These are phyloP conservation scores for Pythium chondricola DNA, from an alignment of 352 stramenopile species.

Conservation along the genomic window DNA sequence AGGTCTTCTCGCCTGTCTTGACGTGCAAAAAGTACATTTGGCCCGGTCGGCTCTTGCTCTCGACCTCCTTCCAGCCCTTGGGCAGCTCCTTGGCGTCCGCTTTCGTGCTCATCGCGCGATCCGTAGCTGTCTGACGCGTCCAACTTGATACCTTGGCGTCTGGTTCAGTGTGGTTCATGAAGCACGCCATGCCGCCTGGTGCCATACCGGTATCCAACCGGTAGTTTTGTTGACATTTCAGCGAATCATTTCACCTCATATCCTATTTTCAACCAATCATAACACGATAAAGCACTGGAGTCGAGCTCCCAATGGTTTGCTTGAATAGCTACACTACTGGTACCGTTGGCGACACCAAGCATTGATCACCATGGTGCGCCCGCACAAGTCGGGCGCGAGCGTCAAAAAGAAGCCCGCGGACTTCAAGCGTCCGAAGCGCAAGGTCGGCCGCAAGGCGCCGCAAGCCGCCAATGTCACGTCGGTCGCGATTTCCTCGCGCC, in stretches of 20 bases:
- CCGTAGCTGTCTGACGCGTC: too few relatives aligned
- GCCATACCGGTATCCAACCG: slow-evolving; percentile 14
- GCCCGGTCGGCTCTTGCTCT: slow-evolving; percentile 83
- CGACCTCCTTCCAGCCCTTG: slow-evolving; percentile 79
- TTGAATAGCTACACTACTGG: too few relatives aligned
- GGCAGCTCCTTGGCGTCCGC: slow-evolving; percentile 57
- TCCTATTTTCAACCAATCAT: slow-evolving; percentile 9
- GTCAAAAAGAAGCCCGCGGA: slow-evolving; percentile 83
- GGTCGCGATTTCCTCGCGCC: slow-evolving; percentile 62
- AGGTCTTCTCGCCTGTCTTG: slow-evolving; percentile 84
- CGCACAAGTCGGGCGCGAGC: slow-evolving; percentile 37
- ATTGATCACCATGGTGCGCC: slow-evolving; percentile 35
- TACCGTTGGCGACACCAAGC: too few relatives aligned
- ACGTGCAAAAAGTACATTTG: slow-evolving; percentile 83
- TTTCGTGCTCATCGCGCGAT: slow-evolving; percentile 21
- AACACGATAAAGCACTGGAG: slow-evolving; percentile 18
- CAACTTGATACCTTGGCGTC: too few relatives aligned
- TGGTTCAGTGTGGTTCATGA: too few relatives aligned
- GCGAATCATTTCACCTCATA: neutral
- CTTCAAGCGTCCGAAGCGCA: slow-evolving; percentile 86
- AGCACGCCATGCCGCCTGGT: too few relatives aligned
- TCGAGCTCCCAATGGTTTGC: neutral
- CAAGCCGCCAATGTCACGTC: slow-evolving; percentile 74
- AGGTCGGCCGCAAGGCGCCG: slow-evolving; percentile 65
- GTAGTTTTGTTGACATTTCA: slow-evolving; percentile 8